These are phyloP conservation scores for Wickerhamomyces mucosus DNA, from an alignment of 805 yeast genomes.

Conservation along the genomic window DNA sequence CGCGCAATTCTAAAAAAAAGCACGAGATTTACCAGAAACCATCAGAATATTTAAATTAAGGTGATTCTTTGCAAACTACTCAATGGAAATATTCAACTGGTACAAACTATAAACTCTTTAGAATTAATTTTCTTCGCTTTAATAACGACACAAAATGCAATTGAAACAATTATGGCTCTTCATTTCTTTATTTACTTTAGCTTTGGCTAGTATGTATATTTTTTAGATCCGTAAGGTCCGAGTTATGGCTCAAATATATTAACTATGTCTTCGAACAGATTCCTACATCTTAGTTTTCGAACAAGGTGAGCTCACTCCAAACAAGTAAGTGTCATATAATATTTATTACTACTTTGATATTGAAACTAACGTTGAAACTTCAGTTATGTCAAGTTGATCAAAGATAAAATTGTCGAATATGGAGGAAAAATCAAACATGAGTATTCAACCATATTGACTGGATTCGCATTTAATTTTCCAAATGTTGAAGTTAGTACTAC, in stretches of 20 bases:
- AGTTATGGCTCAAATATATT: background rate
- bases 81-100: too few species aligned
- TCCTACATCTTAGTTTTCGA: slow-evolving; percentile 20
- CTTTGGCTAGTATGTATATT: too few species aligned
- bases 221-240: too few species aligned
- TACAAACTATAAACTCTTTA: too few species aligned
- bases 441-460: slow-evolving; percentile 35
- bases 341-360: background rate
- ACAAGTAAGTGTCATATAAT: slow-evolving; percentile 8
- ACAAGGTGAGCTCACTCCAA: slow-evolving; percentile 21
- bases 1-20: too few species aligned
- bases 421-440: slow-evolving; percentile 41
- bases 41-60: too few species aligned
- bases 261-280: slow-evolving; percentile 4
- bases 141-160: too few species aligned
- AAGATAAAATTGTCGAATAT: slow-evolving; percentile 23
- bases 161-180: too few species aligned
- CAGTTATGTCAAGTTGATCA: slow-evolving; percentile 23
- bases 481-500: slow-evolving; percentile 18
- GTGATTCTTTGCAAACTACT: too few species aligned
- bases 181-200: too few species aligned
- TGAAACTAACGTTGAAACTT: background rate
- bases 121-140: too few species aligned
- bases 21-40: too few species aligned
- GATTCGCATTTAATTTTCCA: slow-evolving; percentile 35